Conservation (phyloP, 2,329 filamentous ascomycete genomes). For the Colletotrichum navitas region DNA sequence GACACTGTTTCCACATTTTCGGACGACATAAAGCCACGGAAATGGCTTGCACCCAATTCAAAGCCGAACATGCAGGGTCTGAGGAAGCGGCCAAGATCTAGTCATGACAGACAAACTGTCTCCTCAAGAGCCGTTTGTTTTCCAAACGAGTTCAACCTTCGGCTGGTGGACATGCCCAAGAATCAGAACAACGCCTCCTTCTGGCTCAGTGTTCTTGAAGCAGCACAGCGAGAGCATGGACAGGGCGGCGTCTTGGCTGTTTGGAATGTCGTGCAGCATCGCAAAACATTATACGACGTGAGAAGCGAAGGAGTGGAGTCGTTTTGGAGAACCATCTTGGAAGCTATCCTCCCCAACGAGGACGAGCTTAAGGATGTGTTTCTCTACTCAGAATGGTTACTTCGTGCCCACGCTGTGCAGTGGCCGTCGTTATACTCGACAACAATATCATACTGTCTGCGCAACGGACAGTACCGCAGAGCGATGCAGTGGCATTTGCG, state of each 20-base stretch:
- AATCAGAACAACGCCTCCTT: slow-evolving; percentile 39
- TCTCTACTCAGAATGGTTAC: slow-evolving; percentile 59
- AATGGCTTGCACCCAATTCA: background rate
- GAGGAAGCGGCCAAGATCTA: background rate
- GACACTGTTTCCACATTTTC: background rate
- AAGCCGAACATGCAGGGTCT: background rate
- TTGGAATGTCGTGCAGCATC: slow-evolving; percentile 46
- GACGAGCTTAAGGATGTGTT: slow-evolving; percentile 50
- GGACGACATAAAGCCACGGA: background rate
- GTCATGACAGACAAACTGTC: background rate
- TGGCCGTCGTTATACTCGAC: slow-evolving; percentile 67
- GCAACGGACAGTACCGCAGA: slow-evolving; percentile 52
- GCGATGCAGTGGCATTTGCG: slow-evolving; percentile 63
- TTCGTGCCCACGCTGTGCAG: slow-evolving; percentile 51
- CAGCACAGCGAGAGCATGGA: slow-evolving; percentile 43
- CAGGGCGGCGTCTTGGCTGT: slow-evolving; percentile 45
- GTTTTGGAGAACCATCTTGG: slow-evolving; percentile 49
- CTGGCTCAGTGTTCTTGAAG: slow-evolving; percentile 44
- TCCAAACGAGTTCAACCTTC: background rate
- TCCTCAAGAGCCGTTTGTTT: background rate
- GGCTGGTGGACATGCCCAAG: slow-evolving; percentile 18
- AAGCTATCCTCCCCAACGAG: slow-evolving; percentile 47
- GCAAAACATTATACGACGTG: slow-evolving; percentile 45
- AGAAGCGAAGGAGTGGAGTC: slow-evolving; percentile 44
- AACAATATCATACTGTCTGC: slow-evolving; percentile 59